Conservation (phyloP, 2,329 filamentous ascomycete species). For the Pseudogymnoascus sp. region DNA sequence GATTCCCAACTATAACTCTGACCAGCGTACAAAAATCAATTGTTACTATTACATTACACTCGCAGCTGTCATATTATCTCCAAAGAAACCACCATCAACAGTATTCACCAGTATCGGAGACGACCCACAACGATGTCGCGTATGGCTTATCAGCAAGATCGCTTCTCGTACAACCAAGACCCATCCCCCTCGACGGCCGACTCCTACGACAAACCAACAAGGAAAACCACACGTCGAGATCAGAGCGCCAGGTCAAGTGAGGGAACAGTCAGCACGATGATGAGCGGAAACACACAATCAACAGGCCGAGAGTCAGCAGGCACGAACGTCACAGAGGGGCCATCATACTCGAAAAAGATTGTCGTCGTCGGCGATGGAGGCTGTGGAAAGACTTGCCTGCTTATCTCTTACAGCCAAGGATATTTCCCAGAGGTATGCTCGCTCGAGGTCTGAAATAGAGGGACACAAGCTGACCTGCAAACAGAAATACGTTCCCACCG, state of each 20-base stretch:
- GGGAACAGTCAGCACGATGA: constrained; percentile 79
- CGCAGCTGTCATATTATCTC: neutral
- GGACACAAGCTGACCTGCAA: constrained; percentile 1
- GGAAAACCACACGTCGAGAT: constrained; percentile 25
- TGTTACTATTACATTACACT: neutral
- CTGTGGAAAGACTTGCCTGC: constrained; percentile 94
- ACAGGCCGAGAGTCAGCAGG: constrained; percentile 68
- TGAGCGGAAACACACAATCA: constrained; percentile 51
- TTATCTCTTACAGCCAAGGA: constrained; percentile 98
- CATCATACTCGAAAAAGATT: constrained; percentile 96
- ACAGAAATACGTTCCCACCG: constrained; percentile 98
- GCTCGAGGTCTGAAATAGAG: neutral
- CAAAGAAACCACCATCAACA: neutral
- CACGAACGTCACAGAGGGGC: constrained; percentile 82
- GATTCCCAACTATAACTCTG: neutral
- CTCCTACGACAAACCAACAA: constrained; percentile 23
- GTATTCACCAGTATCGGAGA: neutral
- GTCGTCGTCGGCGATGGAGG: constrained; percentile 97
- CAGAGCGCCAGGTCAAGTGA: constrained; percentile 59
- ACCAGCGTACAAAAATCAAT: neutral
- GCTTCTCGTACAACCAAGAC: constrained; percentile 19
- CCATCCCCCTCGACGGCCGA: constrained; percentile 25
- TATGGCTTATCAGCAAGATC: constrained; percentile 24
- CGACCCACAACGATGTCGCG: constrained; percentile 20
- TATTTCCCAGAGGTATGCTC: constrained; percentile 89